Conservation (phyloP, 108 stramenopile genomes). For the Parietichytrium sp. region DNA sequence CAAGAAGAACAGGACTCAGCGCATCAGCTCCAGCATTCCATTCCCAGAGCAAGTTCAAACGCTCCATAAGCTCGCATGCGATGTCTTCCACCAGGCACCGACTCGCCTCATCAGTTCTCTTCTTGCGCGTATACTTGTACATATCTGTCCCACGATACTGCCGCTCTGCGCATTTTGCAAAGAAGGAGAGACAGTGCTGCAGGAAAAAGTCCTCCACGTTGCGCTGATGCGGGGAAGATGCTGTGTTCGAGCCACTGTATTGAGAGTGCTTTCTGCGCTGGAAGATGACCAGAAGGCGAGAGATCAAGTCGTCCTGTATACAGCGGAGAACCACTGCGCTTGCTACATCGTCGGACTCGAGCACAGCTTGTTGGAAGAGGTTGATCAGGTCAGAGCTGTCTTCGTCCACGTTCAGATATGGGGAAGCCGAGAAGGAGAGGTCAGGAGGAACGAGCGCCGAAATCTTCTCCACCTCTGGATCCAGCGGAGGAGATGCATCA, state of each 20-base stretch:
- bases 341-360: background rate
- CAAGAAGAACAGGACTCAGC: background rate
- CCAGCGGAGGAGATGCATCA: too few species aligned
- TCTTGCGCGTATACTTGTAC: background rate
- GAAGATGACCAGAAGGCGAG: slow-evolving; percentile 27
- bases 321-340: slow-evolving; percentile 22
- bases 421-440: background rate
- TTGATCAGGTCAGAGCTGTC: background rate
- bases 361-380: background rate
- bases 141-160: too few species aligned
- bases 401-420: background rate
- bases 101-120: background rate
- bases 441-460: background rate
- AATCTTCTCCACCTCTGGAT: too few species aligned
- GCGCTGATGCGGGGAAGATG: background rate
- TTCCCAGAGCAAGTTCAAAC: background rate
- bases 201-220: background rate
- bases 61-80: slow-evolving; percentile 11
- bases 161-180: too few species aligned
- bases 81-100: slow-evolving; percentile 15
- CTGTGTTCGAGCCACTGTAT: background rate
- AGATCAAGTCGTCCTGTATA: slow-evolving; percentile 23
- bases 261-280: background rate
- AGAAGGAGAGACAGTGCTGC: background rate
- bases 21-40: slow-evolving; percentile 1